Evolutionary conservation across 2,329 filamentous ascomycete genomes (phyloP), one percentile per base, ranked within the genome.

Genomic region (Apiospora arundinis): DNA sequence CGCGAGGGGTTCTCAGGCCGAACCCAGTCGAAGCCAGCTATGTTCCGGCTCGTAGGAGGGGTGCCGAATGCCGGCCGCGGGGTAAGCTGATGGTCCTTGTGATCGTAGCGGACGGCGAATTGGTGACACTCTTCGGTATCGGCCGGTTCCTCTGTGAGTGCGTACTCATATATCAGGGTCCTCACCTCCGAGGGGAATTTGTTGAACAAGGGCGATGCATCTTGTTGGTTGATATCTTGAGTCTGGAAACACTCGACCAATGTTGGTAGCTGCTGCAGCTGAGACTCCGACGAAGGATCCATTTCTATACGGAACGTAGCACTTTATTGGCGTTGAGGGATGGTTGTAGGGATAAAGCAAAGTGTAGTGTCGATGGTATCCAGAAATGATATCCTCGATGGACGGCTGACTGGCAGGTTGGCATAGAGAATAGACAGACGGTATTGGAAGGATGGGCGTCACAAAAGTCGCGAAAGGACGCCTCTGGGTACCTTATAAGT

Each of bases 151-250:
- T 79, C 80, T 12, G 77, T 76, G 0, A 81, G 74, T 9, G 78
- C 79, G 52, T 77, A 79, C 32, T 75, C 73, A 74, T 80, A 82
- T 60, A 83, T 81, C n/a, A 76, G 52, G 32, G 77, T 74, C n/a
- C 81, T 74, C 48, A 81, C 75, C 71, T 82, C 81, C n/a, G 74
- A 44, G 9, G 80, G 79, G 21, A 81, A 70, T 16, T 48, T 68
- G 21, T 72, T 69, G 52, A 71, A 75, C 6, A 77, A 67, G 3
- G 76, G 76, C 32, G 74, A 77, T 16, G 73, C 69, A n/a, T 70
- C 42, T 65, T 77, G 76, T n/a, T 70, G 70, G 52, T 76, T 69
- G 52, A 76, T 37, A 2, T 69, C 48, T 32, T 69, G 45, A 18
- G 9, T n/a, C 46, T 42, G 32, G 21, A 56, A 21, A 4, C n/a